A percentile compares a stretch with the other conserved stretches of the same genome.
Conservation (phyloP, 306 rosid genomes). For the Cicer bijugum region DNA sequence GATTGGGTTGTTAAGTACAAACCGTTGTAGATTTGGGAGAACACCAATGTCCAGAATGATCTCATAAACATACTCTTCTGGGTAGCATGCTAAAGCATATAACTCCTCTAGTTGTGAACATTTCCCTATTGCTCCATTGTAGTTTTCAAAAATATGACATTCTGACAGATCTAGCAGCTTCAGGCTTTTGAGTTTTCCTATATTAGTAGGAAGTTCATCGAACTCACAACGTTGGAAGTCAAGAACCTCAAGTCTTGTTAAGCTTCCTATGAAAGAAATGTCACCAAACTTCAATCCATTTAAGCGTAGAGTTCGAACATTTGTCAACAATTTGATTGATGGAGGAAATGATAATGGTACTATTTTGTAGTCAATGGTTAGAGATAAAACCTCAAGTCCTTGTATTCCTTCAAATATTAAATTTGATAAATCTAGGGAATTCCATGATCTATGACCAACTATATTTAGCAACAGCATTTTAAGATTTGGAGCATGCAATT, state of each 20-base stretch:
- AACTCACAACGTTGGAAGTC: neutral
- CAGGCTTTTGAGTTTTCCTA: neutral
- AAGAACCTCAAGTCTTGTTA: constrained; percentile 28
- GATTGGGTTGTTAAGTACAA: neutral
- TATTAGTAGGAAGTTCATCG: neutral
- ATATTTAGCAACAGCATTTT: neutral
- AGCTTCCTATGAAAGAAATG: constrained; percentile 21
- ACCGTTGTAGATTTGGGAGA: constrained; percentile 33
- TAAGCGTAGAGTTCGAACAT: constrained; percentile 19
- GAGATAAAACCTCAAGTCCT: neutral
- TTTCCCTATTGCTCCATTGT: constrained; percentile 30
- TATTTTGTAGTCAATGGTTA: neutral
- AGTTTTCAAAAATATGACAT: neutral
- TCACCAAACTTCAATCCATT: neutral
- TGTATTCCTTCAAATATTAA: constrained; percentile 25
- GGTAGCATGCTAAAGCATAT: neutral
- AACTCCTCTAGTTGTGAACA: constrained; percentile 43
- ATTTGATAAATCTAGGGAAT: neutral
- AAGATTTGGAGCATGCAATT: constrained; percentile 37
- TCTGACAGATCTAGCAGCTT: constrained; percentile 18
- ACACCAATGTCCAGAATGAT: neutral
- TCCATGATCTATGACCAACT: neutral
- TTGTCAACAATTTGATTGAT: constrained; percentile 12
- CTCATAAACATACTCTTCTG: neutral
- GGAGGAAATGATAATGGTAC: neutral